Conservation (phyloP, 106 monocot species). For the Narthecium ossifragum region DNA sequence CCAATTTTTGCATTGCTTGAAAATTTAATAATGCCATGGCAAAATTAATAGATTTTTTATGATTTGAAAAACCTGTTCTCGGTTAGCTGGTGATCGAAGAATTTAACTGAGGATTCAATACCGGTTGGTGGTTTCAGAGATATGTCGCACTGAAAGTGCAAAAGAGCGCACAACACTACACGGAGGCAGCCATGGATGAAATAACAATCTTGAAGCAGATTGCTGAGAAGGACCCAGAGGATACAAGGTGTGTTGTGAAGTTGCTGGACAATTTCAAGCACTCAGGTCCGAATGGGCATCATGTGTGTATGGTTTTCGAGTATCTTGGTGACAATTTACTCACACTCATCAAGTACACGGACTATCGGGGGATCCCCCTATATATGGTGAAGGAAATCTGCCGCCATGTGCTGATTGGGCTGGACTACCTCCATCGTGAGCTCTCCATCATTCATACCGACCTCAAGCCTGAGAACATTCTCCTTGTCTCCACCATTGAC, state of each 20-base stretch:
- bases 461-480: slow-evolving; percentile 94
- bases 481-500: slow-evolving; percentile 70
- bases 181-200: slow-evolving; percentile 99
- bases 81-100: no score
- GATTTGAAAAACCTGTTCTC: no score
- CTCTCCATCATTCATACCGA: slow-evolving; percentile 97
- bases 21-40: no score
- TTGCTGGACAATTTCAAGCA: slow-evolving; percentile 99
- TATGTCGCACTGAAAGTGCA: slow-evolving; percentile 98
- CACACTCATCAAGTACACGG: slow-evolving; percentile 90
- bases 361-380: slow-evolving; percentile 68
- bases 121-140: slow-evolving; percentile 39
- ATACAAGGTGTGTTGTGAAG: slow-evolving; percentile 85
- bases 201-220: slow-evolving; percentile 98
- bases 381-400: slow-evolving; percentile 92
- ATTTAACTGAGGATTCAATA: no score
- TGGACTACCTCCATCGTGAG: slow-evolving; percentile 84
- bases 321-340: slow-evolving; percentile 94
- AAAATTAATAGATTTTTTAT: no score
- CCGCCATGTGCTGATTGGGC: slow-evolving; percentile 62
- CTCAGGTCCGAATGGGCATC: slow-evolving; percentile 87
- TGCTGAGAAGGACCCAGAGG: slow-evolving; percentile 71
- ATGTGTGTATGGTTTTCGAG: slow-evolving; percentile 99
- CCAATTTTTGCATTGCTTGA: no score
- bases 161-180: slow-evolving; percentile 98